Base-by-base conservation (phyloP, 2,329 filamentous ascomycete species). In the Colletotrichum gigasporum region DNA sequence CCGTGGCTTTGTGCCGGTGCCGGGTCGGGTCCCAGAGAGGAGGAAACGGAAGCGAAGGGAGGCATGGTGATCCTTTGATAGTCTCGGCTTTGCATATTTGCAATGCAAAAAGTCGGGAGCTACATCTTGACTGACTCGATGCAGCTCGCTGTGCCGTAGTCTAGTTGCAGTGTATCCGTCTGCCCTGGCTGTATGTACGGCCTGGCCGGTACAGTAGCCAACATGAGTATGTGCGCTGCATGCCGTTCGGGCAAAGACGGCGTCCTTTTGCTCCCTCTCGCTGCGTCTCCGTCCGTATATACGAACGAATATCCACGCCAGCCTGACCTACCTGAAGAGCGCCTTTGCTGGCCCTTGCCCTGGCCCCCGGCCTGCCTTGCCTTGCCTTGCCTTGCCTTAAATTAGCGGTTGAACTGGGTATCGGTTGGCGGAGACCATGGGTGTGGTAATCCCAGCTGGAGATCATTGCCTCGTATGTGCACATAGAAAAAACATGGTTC, bases 391-490 rank as follows among this genome's bases (percentile, higher is more conserved):
- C 47, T 14, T 20, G 18, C 34, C 51, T 34, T n/a, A 22, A n/a
- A 54, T 24, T 34, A 44, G 24, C n/a, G 26, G 26, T 24, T 12
- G 35, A 10, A 41, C 18, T 16, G 35, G 16, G 20, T 34, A 54
- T 18, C 47, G 45, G 47, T 51, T 54, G 24, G 51, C 32, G 35
- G n/a, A 20, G 51, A 42, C 51, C 42, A 24, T 51, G 30, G 28
- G 12, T 54, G 24, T 18, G 51, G 51, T 26, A 44, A 34, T 32
- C n/a, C 24, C 20, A 7, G 10, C 16, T 54, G 51, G 37, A 54
- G 51, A 42, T 54, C 37, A 54, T 34, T 42, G 22, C 50, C 50
- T 53, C 50, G 50, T 53, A 53, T 53, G 50, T n/a, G n/a, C n/a
- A n/a, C n/a, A n/a, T n/a, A n/a, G n/a, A n/a, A n/a, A n/a, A n/a